Evolutionary conservation across 768 basidiomycete species (phyloP).

Genomic region (Collybia sordida): DNA sequence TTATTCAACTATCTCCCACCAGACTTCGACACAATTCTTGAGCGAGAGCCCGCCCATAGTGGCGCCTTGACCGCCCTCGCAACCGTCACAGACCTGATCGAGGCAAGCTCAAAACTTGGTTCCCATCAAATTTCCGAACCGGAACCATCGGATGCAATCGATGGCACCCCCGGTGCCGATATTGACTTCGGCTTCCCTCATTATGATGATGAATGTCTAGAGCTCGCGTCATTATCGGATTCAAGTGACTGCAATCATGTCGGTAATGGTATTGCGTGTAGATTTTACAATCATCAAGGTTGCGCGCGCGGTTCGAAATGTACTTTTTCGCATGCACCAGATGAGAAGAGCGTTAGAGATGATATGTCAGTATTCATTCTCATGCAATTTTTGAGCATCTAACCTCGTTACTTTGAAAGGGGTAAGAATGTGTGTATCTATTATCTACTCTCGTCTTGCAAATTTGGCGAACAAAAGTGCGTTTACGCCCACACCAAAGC

Average conservation of each 20-base stretch:
- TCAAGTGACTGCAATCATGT: conserved; percentile 53
- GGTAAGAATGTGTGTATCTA: conserved; percentile 52
- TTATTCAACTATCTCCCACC: neutral
- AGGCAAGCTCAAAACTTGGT: conserved; percentile 10
- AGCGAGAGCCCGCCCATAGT: conserved; percentile 26
- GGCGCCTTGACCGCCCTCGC: conserved; percentile 26
- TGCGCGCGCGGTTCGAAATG: conserved; percentile 44
- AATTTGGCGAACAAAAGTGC: conserved; percentile 35
- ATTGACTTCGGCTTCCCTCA: conserved; percentile 34
- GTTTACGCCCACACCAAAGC: conserved; percentile 38
- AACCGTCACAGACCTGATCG: conserved; percentile 18
- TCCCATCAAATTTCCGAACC: conserved; percentile 10
- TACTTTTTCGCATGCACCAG: conserved; percentile 52
- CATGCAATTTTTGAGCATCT: neutral
- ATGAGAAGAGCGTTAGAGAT: conserved; percentile 54
- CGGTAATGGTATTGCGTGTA: conserved; percentile 53
- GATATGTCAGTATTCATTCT: conserved; percentile 39
- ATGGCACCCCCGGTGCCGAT: conserved; percentile 7
- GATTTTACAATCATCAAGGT: conserved; percentile 56
- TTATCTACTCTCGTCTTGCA: conserved; percentile 38
- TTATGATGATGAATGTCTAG: conserved; percentile 31
- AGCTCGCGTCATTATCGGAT: conserved; percentile 45
- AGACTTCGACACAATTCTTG: conserved; percentile 37
- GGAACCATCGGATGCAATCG: conserved; percentile 5
- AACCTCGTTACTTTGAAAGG: conserved; percentile 23